Evolutionary conservation across 176 grass and related monocot species (phyloP).

Genomic region (Carex cristatella): DNA sequence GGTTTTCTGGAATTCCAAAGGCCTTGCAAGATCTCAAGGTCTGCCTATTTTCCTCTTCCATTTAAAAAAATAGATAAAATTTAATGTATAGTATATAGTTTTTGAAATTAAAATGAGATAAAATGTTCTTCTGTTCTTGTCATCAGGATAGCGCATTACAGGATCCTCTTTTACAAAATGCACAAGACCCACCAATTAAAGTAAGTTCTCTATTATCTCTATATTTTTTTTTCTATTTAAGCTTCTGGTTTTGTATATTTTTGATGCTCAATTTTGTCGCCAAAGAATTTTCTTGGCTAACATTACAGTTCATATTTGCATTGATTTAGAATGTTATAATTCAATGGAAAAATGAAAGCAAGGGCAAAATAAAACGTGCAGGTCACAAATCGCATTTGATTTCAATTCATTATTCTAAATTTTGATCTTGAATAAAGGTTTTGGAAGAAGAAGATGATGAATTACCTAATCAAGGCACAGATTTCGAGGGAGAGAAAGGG

Average conservation of each 20-base stretch:
- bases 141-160: slow-evolving; percentile 46
- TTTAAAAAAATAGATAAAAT: background rate
- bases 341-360: background rate
- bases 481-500: slow-evolving; percentile 49
- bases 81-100: background rate
- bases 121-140: background rate
- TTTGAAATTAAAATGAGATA: background rate
- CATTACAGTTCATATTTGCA: background rate
- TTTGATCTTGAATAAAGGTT: slow-evolving; percentile 17
- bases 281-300: background rate
- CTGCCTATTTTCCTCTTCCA: background rate
- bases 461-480: slow-evolving; percentile 31
- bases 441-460: slow-evolving; percentile 65
- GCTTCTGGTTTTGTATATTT: background rate
- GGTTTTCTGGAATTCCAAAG: slow-evolving; percentile 60
- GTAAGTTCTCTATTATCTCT: slow-evolving; percentile 12
- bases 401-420: background rate
- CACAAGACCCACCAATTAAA: slow-evolving; percentile 34
- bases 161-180: slow-evolving; percentile 25
- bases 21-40: slow-evolving; percentile 72
- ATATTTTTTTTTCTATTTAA: background rate
- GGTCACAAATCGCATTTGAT: background rate
- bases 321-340: background rate
- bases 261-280: background rate
- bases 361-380: background rate